Evolutionary conservation across 441 rosid genomes (phyloP).

Genomic region (Theobroma grandiflorum): DNA sequence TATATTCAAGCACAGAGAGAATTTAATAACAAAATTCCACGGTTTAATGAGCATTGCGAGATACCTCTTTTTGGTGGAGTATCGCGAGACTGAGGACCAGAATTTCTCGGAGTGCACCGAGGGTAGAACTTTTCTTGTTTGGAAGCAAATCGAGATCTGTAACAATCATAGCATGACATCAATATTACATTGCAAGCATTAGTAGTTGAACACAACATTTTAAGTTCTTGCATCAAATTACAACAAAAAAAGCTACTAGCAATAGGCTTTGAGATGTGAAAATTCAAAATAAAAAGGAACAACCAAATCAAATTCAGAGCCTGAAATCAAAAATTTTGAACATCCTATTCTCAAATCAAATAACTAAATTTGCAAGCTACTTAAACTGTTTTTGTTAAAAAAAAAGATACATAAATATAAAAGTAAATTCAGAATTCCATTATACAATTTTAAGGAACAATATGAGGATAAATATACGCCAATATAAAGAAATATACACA

Average conservation of each 20-base stretch:
- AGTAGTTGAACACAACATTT: background rate
- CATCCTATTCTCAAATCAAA: slow-evolving; percentile 1
- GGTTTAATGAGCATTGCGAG: slow-evolving; percentile 1
- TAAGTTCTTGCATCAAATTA: background rate
- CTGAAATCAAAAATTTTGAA: background rate
- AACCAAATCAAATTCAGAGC: background rate
- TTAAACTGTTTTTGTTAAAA: background rate
- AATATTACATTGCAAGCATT: slow-evolving; percentile 11
- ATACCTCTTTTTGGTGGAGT: slow-evolving; percentile 97
- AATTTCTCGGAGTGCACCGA: slow-evolving; percentile 81
- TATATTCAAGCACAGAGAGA: background rate
- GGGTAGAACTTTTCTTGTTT: slow-evolving; percentile 88
- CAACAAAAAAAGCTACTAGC: background rate
- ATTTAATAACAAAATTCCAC: background rate
- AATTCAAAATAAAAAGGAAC: background rate
- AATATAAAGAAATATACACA: slow-evolving; percentile 1
- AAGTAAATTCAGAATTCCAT: background rate
- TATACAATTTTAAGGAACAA: background rate
- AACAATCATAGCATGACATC: slow-evolving; percentile 22
- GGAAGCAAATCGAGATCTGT: slow-evolving; percentile 67
- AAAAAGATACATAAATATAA: background rate
- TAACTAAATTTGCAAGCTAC: background rate
- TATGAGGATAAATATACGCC: background rate
- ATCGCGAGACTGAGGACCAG: slow-evolving; percentile 94
- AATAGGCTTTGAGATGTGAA: background rate